Conservation (phyloP, 2,329 filamentous ascomycete species). For the Pestalotiopsis sp. region DNA sequence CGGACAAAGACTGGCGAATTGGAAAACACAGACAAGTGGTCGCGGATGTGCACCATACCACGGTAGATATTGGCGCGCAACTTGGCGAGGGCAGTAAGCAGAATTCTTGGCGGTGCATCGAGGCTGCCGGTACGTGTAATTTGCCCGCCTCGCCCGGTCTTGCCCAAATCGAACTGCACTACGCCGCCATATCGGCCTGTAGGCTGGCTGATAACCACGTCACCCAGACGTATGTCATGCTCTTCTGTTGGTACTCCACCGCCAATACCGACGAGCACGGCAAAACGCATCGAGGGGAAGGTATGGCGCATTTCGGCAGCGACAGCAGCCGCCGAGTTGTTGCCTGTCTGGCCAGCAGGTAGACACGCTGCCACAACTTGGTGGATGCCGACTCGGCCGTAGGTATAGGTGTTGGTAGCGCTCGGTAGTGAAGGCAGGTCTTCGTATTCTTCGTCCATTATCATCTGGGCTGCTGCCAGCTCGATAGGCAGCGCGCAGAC, state of each 20-base stretch:
- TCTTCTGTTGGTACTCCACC: slow-evolving; percentile 19
- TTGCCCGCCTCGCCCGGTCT: background rate
- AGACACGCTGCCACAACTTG: slow-evolving; percentile 24
- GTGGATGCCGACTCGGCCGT: slow-evolving; percentile 22
- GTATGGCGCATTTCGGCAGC: slow-evolving; percentile 20
- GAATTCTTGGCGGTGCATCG: background rate
- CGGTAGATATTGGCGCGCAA: background rate
- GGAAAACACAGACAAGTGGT: background rate
- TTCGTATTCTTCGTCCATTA: slow-evolving; percentile 32
- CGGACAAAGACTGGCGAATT: background rate
- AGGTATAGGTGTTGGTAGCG: slow-evolving; percentile 26
- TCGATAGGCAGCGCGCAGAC: slow-evolving; percentile 35
- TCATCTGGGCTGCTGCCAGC: slow-evolving; percentile 29
- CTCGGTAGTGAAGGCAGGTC: slow-evolving; percentile 7
- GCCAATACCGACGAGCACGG: slow-evolving; percentile 31
- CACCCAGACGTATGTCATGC: background rate
- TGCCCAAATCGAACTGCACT: slow-evolving; percentile 11
- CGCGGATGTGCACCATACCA: background rate
- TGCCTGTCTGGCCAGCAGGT: slow-evolving; percentile 4
- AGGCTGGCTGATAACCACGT: slow-evolving; percentile 6
- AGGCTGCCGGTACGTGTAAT: background rate
- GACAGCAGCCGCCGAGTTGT: slow-evolving; percentile 16
- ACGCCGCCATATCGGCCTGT: background rate
- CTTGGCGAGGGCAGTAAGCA: background rate
- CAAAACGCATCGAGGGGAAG: slow-evolving; percentile 21